Evolutionary conservation across 495 filamentous ascomycete genomes (phyloP).

Genomic region (Pyrenula aspistea): DNA sequence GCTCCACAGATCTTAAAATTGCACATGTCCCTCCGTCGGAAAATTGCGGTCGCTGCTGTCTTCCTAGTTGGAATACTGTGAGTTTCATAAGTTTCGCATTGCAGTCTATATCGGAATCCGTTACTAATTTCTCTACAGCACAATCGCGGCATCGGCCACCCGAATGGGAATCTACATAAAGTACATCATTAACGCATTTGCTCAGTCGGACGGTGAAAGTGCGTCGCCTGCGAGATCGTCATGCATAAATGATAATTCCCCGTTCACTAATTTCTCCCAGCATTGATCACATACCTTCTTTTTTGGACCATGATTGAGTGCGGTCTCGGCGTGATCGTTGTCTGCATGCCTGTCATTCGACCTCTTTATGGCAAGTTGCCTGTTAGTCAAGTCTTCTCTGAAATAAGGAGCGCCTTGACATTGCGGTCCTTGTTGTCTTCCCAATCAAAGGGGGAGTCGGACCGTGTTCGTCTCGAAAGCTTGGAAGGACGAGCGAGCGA

Average conservation of each 20-base stretch:
- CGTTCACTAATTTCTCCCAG: no score
- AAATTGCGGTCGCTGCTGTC: slow-evolving; percentile 1
- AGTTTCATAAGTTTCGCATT: not conserved
- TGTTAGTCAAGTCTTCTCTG: no score
- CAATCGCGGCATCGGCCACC: not conserved
- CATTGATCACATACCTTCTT: slow-evolving; percentile 1
- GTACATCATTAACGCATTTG: not conserved
- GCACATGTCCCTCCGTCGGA: slow-evolving; percentile 1
- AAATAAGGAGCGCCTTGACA: no score
- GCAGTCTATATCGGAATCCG: not conserved
- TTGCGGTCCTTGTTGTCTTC: no score
- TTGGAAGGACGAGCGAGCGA: no score
- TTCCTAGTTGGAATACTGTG: slow-evolving; percentile 1
- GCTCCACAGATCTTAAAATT: not conserved
- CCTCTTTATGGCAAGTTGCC: not conserved
- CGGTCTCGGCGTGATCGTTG: slow-evolving; percentile 10
- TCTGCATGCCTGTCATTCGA: slow-evolving; percentile 10
- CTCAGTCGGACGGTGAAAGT: not conserved
- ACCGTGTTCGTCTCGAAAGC: no score
- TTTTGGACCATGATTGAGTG: slow-evolving; percentile 13
- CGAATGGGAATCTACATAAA: not conserved
- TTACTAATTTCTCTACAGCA: no score
- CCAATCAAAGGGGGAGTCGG: no score
- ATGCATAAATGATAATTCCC: not conserved
- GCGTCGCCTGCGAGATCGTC: not conserved